Evolutionary conservation across 306 rosid species (phyloP).

Genomic region (Canavalia gladiata): DNA sequence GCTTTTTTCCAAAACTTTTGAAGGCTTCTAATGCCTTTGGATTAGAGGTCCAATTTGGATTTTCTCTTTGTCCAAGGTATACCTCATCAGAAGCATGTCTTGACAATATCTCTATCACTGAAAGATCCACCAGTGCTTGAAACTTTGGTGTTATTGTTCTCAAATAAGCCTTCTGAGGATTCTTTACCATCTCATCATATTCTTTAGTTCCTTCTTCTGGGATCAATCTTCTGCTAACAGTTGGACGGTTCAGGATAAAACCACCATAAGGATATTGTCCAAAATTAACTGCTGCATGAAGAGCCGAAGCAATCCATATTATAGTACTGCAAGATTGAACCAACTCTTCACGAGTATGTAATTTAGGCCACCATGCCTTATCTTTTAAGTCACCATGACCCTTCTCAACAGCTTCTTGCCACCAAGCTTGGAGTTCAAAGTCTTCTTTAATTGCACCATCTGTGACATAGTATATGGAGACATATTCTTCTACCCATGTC

Average conservation of each 20-base stretch:
- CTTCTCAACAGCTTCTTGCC: constrained; percentile 43
- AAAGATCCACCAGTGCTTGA: constrained; percentile 56
- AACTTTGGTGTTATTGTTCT: constrained; percentile 66
- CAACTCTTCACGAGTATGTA: constrained; percentile 36
- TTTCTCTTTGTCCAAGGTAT: constrained; percentile 60
- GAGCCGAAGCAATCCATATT: constrained; percentile 44
- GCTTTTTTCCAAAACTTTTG: constrained; percentile 33
- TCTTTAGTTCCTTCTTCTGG: constrained; percentile 60
- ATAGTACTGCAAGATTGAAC: background rate
- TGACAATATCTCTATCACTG: constrained; percentile 61
- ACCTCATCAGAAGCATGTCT: constrained; percentile 54
- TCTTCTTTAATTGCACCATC: constrained; percentile 52
- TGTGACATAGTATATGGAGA: constrained; percentile 33
- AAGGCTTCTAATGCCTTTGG: constrained; percentile 30
- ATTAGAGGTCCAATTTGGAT: constrained; percentile 47
- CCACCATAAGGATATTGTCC: constrained; percentile 52
- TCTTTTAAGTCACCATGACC: constrained; percentile 44
- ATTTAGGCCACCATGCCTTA: constrained; percentile 41
- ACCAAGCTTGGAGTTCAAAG: constrained; percentile 67
- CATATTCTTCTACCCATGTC: constrained; percentile 43
- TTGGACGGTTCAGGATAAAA: constrained; percentile 65
- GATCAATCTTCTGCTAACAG: constrained; percentile 64
- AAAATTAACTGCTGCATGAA: constrained; percentile 49
- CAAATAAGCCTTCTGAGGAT: constrained; percentile 57
- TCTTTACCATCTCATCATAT: constrained; percentile 56